Conservation (phyloP, 1,284 basidiomycete species). For the Marasmius oreades region DNA sequence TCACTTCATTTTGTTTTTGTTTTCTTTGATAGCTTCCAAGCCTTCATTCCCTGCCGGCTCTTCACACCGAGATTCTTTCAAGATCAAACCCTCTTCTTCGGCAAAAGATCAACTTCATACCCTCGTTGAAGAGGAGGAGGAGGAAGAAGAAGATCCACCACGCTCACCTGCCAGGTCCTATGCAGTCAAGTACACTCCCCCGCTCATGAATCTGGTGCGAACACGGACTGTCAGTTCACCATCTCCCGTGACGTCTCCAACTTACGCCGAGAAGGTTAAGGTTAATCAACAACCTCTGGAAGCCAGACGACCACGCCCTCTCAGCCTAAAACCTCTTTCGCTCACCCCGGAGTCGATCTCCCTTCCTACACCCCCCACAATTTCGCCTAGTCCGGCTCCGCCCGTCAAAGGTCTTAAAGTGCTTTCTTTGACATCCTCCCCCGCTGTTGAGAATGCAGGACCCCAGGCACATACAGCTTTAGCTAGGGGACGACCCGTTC, state of each 20-base stretch:
- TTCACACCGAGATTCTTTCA: slow-evolving; percentile 77
- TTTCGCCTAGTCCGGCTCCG: not conserved
- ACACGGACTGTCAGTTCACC: not conserved
- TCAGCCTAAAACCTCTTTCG: slow-evolving; percentile 59
- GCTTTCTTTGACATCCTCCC: not conserved
- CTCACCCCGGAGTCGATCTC: slow-evolving; percentile 50
- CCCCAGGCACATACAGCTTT: too few relatives aligned
- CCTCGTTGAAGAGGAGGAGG: slow-evolving; percentile 77
- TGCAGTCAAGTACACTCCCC: slow-evolving; percentile 1
- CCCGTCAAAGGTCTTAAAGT: not conserved
- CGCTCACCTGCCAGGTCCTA: slow-evolving; percentile 19
- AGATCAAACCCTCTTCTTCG: slow-evolving; percentile 52
- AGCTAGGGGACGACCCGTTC: not conserved
- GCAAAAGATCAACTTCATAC: slow-evolving; percentile 75
- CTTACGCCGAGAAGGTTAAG: slow-evolving; percentile 5
- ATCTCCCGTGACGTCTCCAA: not conserved
- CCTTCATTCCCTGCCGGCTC: slow-evolving; percentile 51
- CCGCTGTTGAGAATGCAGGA: not conserved
- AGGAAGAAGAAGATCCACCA: slow-evolving; percentile 51
- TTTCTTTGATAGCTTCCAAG: slow-evolving; percentile 39
- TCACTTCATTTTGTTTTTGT: slow-evolving; percentile 12
- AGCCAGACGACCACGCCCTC: not conserved
- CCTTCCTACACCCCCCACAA: slow-evolving; percentile 48
- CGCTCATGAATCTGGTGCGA: slow-evolving; percentile 13
- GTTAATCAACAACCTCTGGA: not conserved